Evolutionary conservation across 805 yeast species (phyloP).

Genomic region (Candida patagonica): DNA sequence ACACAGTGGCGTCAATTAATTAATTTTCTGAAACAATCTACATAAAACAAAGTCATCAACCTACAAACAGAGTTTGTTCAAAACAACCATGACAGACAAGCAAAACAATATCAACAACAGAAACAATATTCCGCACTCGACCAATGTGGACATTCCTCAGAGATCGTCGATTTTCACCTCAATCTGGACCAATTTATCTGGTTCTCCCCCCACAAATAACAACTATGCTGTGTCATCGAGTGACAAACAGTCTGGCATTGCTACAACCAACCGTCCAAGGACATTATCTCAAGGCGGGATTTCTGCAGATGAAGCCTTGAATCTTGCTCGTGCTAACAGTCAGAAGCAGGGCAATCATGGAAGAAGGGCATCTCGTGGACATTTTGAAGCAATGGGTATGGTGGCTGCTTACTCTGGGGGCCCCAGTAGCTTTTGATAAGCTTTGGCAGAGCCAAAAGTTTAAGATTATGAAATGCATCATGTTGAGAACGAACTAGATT

Average conservation of each 20-base stretch:
- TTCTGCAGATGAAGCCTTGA: constrained; percentile 30
- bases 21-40: too few species aligned
- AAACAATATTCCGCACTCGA: neutral
- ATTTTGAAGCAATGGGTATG: constrained; percentile 27
- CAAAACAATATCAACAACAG: constrained; percentile 2
- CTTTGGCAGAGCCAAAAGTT: too few species aligned
- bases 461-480: too few species aligned
- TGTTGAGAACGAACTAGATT: too few species aligned
- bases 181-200: neutral
- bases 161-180: neutral
- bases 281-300: constrained; percentile 5
- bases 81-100: constrained; percentile 1
- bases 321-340: constrained; percentile 25
- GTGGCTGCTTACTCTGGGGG: constrained; percentile 32
- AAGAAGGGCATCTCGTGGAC: constrained; percentile 8
- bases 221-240: neutral
- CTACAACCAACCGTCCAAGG: neutral
- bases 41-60: too few species aligned
- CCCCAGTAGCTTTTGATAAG: too few species aligned
- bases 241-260: neutral
- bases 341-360: constrained; percentile 2
- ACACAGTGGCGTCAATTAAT: too few species aligned
- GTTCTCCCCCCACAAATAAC: neutral
- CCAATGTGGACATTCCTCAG: neutral
- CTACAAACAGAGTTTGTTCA: constrained; percentile 2